A percentile compares a stretch with the other conserved stretches of the same genome.
Evolutionary conservation across 2,329 filamentous ascomycete genomes (phyloP).

Genomic region (Mycosphaerelloides madeirae): DNA sequence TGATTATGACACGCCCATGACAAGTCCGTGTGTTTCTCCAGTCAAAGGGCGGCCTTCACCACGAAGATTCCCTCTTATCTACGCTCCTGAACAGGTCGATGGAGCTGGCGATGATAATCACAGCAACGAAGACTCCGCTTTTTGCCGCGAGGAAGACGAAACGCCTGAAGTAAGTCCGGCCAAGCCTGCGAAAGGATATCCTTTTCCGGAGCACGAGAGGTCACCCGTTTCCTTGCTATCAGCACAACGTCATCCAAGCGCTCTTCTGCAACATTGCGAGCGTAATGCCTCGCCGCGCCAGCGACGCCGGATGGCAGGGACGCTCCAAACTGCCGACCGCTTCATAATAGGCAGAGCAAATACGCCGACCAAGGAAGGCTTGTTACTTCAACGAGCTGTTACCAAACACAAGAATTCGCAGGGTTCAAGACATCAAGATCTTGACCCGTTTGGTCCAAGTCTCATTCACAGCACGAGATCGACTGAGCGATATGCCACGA

Average conservation of each 20-base stretch:
- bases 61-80: too few relatives aligned
- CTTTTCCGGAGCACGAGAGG: not conserved
- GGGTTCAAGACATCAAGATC: not conserved
- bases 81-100: not conserved
- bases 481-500: constrained; percentile 24
- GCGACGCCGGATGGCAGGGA: constrained; percentile 15
- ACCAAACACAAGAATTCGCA: not conserved
- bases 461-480: constrained; percentile 12
- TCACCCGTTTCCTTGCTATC: not conserved
- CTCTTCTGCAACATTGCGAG: constrained; percentile 17
- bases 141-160: not conserved
- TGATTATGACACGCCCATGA: constrained; percentile 16
- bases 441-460: constrained; percentile 27
- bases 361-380: constrained; percentile 26
- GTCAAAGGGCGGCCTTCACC: constrained; percentile 1
- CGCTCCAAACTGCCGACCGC: constrained; percentile 48
- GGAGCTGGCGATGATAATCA: not conserved
- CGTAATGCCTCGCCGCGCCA: constrained; percentile 19
- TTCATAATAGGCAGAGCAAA: constrained; percentile 47
- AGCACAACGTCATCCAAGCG: constrained; percentile 19
- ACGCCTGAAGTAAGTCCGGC: not conserved
- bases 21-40: constrained; percentile 15
- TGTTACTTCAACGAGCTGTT: constrained; percentile 10
- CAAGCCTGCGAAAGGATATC: not conserved
- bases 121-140: not conserved